These are phyloP conservation scores for Adansonia rubrostipa DNA, from an alignment of 441 rosid genomes.

Conservation along the genomic window DNA sequence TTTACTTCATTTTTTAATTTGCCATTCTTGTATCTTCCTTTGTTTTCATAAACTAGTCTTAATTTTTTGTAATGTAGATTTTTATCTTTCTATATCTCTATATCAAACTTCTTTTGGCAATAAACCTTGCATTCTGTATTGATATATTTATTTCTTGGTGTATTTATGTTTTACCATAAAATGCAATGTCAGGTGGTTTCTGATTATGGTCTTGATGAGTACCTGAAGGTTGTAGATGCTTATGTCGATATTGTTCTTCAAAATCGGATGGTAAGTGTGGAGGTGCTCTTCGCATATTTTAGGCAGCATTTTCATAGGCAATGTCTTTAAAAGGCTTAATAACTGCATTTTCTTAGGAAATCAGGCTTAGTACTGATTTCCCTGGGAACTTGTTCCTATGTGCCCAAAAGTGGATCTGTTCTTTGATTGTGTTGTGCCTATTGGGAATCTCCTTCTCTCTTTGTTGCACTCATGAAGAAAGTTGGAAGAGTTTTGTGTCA, in stretches of 20 bases:
- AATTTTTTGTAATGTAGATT: background rate
- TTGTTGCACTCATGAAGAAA: slow-evolving; percentile 8
- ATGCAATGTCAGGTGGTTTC: slow-evolving; percentile 53
- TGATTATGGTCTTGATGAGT: slow-evolving; percentile 66
- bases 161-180: slow-evolving; percentile 24
- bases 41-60: slow-evolving; percentile 13
- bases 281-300: slow-evolving; percentile 7
- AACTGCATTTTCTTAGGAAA: background rate
- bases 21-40: slow-evolving; percentile 6
- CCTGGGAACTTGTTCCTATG: background rate
- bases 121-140: background rate
- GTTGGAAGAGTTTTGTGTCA: background rate
- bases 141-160: slow-evolving; percentile 11
- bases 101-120: background rate
- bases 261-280: slow-evolving; percentile 66
- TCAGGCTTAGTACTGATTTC: background rate
- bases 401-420: background rate
- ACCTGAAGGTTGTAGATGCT: slow-evolving; percentile 79
- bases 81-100: slow-evolving; percentile 7
- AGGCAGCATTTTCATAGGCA: background rate
- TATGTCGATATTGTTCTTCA: slow-evolving; percentile 80
- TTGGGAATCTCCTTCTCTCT: slow-evolving; percentile 6
- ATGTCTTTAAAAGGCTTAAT: background rate
- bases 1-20: slow-evolving; percentile 3
- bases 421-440: background rate